Evolutionary conservation across 495 filamentous ascomycete species (phyloP).

Genomic region (Paragyromitra xinjiangensis): DNA sequence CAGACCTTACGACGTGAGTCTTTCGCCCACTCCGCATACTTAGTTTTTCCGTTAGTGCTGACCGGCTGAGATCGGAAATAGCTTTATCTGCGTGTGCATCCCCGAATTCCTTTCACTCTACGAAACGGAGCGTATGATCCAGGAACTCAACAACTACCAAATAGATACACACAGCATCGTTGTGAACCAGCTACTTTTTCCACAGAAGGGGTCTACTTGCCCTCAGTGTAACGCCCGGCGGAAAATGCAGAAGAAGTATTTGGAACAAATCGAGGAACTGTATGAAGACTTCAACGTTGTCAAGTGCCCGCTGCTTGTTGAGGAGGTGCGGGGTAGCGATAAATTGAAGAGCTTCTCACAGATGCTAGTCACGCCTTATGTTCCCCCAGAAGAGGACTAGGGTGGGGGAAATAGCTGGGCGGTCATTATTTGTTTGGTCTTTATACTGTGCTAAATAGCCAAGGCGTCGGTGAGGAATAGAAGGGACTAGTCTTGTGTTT

Average conservation of each 20-base stretch:
- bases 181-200: constrained; percentile 97
- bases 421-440: constrained; percentile 33
- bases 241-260: constrained; percentile 99
- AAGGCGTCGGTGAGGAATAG: constrained; percentile 45
- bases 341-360: constrained; percentile 90
- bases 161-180: constrained; percentile 98
- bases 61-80: constrained; percentile 29
- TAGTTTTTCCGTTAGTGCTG: not conserved
- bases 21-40: not conserved
- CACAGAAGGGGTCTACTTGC: constrained; percentile 82
- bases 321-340: constrained; percentile 95
- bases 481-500: constrained; percentile 22
- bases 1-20: constrained; percentile 80
- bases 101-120: constrained; percentile 97
- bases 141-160: constrained; percentile 89
- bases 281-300: constrained; percentile 99
- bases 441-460: constrained; percentile 35
- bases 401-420: not conserved
- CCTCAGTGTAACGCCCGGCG: constrained; percentile 94
- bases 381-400: constrained; percentile 70
- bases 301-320: constrained; percentile 92
- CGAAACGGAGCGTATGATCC: constrained; percentile 99
- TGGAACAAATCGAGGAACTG: constrained; percentile 97
- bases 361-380: constrained; percentile 87
- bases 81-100: constrained; percentile 96